Base-by-base conservation (phyloP, 345 rosid genomes). In the Syzygium oleosum region DNA sequence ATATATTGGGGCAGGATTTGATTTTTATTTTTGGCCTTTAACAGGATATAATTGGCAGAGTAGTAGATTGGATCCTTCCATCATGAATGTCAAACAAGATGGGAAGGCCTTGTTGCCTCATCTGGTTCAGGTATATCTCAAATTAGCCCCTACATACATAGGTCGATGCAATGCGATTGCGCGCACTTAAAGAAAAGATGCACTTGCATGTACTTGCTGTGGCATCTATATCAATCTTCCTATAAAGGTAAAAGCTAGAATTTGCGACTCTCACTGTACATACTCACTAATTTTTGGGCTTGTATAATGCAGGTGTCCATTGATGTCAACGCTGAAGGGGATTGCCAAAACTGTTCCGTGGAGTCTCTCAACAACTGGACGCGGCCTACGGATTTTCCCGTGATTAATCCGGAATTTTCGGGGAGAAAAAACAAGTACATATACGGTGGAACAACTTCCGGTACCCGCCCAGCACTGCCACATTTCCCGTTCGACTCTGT, bases 401-500 rank as follows among this genome's bases (percentile, higher is more conserved):
- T 90, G 9, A 94, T 95, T 41, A 96, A 97, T 86, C 95, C 98
- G 29, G 52, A 89, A 0, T 93, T 92, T 88, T 95, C 99, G 1
- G 99, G 99, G n/a, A 53, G 84, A 22, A 90, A 89, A 86, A 94
- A 92, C 87, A 84, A 27, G 34, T 93, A 88, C 88, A 88, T 95
- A 52, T 95, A 95, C 53, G 93, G 93, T 5, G 95, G 98, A 29
- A 85, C 98, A 27, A 89, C 98, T 52, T 94, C 98, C 2, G 98
- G 99, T 46, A 90, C 92, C 46, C 94, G 99, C 31, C 90, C 78
- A 34, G 78, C 92, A 49, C 90, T 97, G 89, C 98, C 98, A 2
- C 95, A 94, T 90, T 97, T 97, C 79, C 99, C 99, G 3, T 95
- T 97, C 22, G 98, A 97, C 85, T 95, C 91, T 54, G 94, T 97